Evolutionary conservation across 371 early-diverging fungal genomes (phyloP), one percentile per base, ranked within the genome.

Genomic region (Massospora cicadina): DNA sequence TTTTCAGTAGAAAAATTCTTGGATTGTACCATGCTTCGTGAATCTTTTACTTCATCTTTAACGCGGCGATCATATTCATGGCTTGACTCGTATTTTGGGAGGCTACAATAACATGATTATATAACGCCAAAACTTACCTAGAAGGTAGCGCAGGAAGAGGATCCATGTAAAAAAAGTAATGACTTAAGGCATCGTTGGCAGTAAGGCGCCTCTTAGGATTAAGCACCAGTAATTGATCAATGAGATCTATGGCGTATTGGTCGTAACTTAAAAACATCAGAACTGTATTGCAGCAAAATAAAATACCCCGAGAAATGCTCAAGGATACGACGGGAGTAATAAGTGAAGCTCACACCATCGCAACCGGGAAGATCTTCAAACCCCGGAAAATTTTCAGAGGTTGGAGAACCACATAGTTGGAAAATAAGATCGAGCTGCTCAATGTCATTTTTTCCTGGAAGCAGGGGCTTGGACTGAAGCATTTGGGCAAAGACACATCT

Each of bases 401-500:
- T 85, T 12, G 94, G 63, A 12, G 32, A 17, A 1, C 63, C 63
- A 24, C 54, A 54, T 7, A 88, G 69, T n/a, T 79, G 71, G 68
- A 88, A 88, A 28, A 95, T 89, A 33, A 76, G 76, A 58, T 86
- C 83, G 26, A 93, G 64, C 69, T 95, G 93, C 66, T 89, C 86
- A 43, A 87, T 66, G 67, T 94, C 95, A 17, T 85, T 74, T 17
- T 66, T 70, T 30, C 95, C 95, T 68, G 79, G 87, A 60, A 95
- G 77, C 13, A 94, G 77, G 2, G 94, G 88, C 60, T 80, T 68
- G 33, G 82, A 76, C 64, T 73, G 76, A 27, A 94, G 70, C 74
- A 98, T 84, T 72, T 98, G 98, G 26, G 79, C 89, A 69, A 82
- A 79, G 1, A 89, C 83, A 71, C 90, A 99, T 62, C 80, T 77